Evolutionary conservation across 169 alveolate species (phyloP).

Genomic region (Cryptosporidium bovis): DNA sequence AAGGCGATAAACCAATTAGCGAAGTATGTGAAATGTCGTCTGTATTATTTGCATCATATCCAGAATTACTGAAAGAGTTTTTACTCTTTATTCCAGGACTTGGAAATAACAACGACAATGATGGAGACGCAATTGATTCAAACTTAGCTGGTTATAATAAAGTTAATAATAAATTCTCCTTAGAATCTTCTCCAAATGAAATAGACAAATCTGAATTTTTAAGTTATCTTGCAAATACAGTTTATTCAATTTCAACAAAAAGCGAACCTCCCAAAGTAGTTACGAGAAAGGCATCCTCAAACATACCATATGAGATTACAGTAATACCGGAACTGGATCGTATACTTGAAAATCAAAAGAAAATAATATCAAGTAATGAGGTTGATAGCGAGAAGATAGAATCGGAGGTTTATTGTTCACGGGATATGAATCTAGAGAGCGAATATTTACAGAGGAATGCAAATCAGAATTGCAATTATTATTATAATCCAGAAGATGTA

Average conservation of each 20-base stretch:
- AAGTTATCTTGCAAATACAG: conserved; percentile 60
- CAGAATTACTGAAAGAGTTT: conserved; percentile 52
- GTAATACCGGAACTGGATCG: conserved; percentile 62
- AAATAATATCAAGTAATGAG: conserved; percentile 1
- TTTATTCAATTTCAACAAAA: conserved; percentile 21
- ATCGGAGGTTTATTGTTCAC: not conserved
- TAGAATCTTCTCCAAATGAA: not conserved
- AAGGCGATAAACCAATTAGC: conserved; percentile 57
- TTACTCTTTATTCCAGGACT: conserved; percentile 52
- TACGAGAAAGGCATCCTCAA: conserved; percentile 40
- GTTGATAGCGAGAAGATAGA: not conserved
- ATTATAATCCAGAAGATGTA: conserved; percentile 65
- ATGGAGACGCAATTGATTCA: not conserved
- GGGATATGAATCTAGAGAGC: not conserved
- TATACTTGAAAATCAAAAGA: conserved; percentile 57
- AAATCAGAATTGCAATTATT: conserved; percentile 8
- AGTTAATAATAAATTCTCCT: not conserved
- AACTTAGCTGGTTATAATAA: not conserved
- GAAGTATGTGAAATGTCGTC: conserved; percentile 44
- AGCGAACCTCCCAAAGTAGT: conserved; percentile 72
- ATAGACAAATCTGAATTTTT: conserved; percentile 55
- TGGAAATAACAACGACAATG: not conserved
- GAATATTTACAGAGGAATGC: conserved; percentile 32
- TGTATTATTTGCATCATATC: conserved; percentile 47
- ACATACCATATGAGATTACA: conserved; percentile 32